Evolutionary conservation across 2,329 filamentous ascomycete species (phyloP), one percentile per base, ranked within the genome.

Genomic region (Colletotrichum limetticola): DNA sequence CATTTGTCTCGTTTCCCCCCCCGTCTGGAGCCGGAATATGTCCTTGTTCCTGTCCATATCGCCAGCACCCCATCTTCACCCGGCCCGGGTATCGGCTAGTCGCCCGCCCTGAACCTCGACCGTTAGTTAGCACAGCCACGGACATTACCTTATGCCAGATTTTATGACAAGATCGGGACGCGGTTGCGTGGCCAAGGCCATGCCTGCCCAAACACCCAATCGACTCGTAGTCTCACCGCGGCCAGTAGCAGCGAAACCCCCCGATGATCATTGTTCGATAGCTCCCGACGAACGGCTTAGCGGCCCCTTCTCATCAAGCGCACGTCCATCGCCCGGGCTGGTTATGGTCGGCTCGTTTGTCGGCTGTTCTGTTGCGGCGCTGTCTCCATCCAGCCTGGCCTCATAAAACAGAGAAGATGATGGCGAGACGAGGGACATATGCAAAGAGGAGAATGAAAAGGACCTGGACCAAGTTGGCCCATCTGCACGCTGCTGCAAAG

Each of bases 221-320:
- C 67, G 24, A 61, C 42, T 49, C 19, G 70, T 63, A 66, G 66
- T 62, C 49, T 42, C 56, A 42, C 56, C 55, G 55, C 46, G 64
- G 67, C 60, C 64, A 58, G 63, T 72, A 61, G 57, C 66, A 72
- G 61, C 72, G 55, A 72, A 75, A 74, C 58, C 26, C 65, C 61
- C 60, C 72, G 68, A 74, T 59, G 71, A 71, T 63, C 66, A 72
- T 60, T 72, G 66, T 61, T 70, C 66, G 60, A 72, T 70, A 57
- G 70, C 70, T 70, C 46, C 66, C 60, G 70, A 60, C 66, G 66
- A 70, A 70, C 49, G 60, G 66, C 60, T 61, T 70, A 61, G 66
- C 67, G 60, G 66, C 58, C 53, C 59, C 26, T 70, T 70, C 60
- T 60, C 55, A 61, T 49, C 67, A 65, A 72, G 66, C 70, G 60